These are phyloP conservation scores for Paramyrothecium sp. DNA, from an alignment of 2,329 filamentous ascomycete species.

Conservation along the genomic window DNA sequence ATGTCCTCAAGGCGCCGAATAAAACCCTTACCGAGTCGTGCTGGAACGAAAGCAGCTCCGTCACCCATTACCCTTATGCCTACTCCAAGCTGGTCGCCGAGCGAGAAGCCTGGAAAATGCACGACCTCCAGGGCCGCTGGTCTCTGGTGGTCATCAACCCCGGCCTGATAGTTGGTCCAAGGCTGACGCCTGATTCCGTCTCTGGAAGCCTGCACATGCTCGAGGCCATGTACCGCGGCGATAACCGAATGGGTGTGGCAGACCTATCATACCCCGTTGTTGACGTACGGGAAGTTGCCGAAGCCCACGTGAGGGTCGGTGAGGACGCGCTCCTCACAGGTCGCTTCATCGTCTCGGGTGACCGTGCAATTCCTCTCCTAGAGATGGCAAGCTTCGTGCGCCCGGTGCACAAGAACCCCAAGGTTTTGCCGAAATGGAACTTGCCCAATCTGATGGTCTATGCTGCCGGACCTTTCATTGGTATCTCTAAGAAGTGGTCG, in stretches of 20 bases:
- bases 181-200: conserved; percentile 9
- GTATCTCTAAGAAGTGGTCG: conserved; percentile 15
- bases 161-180: conserved; percentile 10
- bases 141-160: conserved; percentile 9
- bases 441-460: neutral
- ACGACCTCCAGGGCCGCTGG: conserved; percentile 9
- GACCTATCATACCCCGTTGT: conserved; percentile 18
- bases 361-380: conserved; percentile 4
- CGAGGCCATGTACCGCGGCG: conserved; percentile 20
- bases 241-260: conserved; percentile 19
- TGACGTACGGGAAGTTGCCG: conserved; percentile 17
- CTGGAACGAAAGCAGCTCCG: too few relatives aligned
- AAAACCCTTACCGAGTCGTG: too few relatives aligned
- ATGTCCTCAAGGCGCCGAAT: too few relatives aligned
- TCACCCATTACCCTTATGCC: too few relatives aligned
- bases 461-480: neutral
- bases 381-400: conserved; percentile 8
- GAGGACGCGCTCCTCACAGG: conserved; percentile 4
- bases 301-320: conserved; percentile 9
- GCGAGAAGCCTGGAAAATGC: conserved; percentile 12
- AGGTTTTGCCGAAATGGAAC: conserved; percentile 8
- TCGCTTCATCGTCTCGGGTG: conserved; percentile 7
- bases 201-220: conserved; percentile 18
- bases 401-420: conserved; percentile 6
- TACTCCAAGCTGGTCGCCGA: conserved; percentile 11